Evolutionary conservation across 176 grass and related monocot species (phyloP), one percentile per base, ranked within the genome.

Genomic region (Metroxylon sagu): DNA sequence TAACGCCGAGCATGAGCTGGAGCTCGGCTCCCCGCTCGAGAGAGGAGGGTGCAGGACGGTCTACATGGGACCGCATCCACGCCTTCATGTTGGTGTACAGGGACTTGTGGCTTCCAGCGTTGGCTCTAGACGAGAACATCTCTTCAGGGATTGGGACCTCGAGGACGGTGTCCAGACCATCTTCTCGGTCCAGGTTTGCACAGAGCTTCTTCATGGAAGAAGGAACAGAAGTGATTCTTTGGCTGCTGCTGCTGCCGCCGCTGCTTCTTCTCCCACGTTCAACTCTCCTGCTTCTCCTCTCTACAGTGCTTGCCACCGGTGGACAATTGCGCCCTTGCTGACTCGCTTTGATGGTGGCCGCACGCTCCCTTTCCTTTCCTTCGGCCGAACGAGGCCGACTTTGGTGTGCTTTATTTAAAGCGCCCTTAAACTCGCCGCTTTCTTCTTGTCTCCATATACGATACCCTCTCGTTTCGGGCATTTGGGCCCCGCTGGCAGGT

Each of bases 131-230:
- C 6, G 69, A 70, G 79, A 98, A 89, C 93, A 89, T 89, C 81
- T 98, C 93, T 84, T 98, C 87, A 0, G 93, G 93, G 28, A 98
- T 83, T 5, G 93, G 93, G 69, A 98, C 93, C 73, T 98, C 93
- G 21, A 98, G 88, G 39, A 98, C 93, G 53, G 93, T 98, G 72
- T 98, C 93, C 55, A 98, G 76, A 54, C 81, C 93, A 62, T 98
- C 93, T 58, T 92, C 93, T 18, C 87, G 71, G 61, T 92, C 93
- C 59, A 98, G 82, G 76, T 98, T 98, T 2, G 88, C 87, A 79
- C 87, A 92, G 4, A 98, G 57, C 74, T 85, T 98, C 82, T 84
- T 92, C 93, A 98, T 98, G 49, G 50, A 51, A 68, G 26, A 15
- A 67, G 50, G 7, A 4, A 2, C 0, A 26, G 28, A 2, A 25